These are phyloP conservation scores for Gyromitra esculenta DNA, from an alignment of 2,329 filamentous ascomycete genomes.

Conservation along the genomic window DNA sequence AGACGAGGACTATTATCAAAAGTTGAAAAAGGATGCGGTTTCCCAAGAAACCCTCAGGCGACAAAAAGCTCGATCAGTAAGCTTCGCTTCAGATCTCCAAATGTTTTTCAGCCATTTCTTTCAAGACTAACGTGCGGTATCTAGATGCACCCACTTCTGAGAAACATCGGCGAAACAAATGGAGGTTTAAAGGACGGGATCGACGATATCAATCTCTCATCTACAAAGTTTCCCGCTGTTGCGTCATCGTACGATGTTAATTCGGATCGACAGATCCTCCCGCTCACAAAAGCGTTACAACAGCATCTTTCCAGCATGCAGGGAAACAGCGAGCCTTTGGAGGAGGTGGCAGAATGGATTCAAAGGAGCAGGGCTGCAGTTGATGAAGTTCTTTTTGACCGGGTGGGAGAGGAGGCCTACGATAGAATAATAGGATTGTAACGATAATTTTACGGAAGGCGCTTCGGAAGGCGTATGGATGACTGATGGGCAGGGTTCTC, in stretches of 20 bases:
- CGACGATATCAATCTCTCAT: slow-evolving; percentile 51
- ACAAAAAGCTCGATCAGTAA: slow-evolving; percentile 54
- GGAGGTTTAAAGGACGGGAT: slow-evolving; percentile 37
- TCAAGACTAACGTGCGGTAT: slow-evolving; percentile 30
- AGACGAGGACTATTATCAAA: slow-evolving; percentile 52
- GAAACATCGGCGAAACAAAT: slow-evolving; percentile 27
- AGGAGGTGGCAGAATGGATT: slow-evolving; percentile 50
- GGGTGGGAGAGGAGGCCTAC: slow-evolving; percentile 43
- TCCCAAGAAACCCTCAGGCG: slow-evolving; percentile 54
- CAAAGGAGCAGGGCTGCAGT: slow-evolving; percentile 48
- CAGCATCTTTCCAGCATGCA: slow-evolving; percentile 54
- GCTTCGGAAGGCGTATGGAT: slow-evolving; percentile 36
- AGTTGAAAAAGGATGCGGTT: slow-evolving; percentile 56
- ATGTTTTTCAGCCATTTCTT: slow-evolving; percentile 1
- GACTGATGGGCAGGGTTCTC: slow-evolving; percentile 24
- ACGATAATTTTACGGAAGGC: slow-evolving; percentile 52
- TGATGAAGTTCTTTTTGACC: slow-evolving; percentile 53
- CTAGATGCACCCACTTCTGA: slow-evolving; percentile 49
- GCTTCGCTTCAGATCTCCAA: slow-evolving; percentile 1
- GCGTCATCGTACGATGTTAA: slow-evolving; percentile 50
- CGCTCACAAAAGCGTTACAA: slow-evolving; percentile 44
- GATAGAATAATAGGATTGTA: slow-evolving; percentile 53
- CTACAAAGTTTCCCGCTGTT: slow-evolving; percentile 31
- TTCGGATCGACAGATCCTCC: slow-evolving; percentile 49
- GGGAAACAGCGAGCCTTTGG: slow-evolving; percentile 47